These are phyloP conservation scores for Hemileia vastatrix DNA, from an alignment of 1,284 basidiomycete species.

Conservation along the genomic window DNA sequence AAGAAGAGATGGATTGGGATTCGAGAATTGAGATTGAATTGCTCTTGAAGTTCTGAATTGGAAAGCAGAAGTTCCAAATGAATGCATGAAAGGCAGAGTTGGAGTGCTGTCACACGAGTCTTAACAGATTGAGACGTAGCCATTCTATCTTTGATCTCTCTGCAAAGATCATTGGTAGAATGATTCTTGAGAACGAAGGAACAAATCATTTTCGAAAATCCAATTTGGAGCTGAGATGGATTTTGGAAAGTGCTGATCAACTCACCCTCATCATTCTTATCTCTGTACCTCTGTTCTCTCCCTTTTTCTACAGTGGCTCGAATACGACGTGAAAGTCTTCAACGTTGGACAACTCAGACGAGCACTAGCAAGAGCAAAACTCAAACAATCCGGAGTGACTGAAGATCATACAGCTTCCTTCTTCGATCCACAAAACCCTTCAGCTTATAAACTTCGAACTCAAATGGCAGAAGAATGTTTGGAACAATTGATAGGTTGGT, in stretches of 20 bases:
- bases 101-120: too few species aligned
- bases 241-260: conserved; percentile 16
- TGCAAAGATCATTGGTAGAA: not conserved
- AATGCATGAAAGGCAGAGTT: too few species aligned
- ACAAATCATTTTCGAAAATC: too few species aligned
- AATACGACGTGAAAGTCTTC: conserved; percentile 97
- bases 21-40: conserved; percentile 59
- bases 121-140: conserved; percentile 69
- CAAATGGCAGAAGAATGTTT: conserved; percentile 80
- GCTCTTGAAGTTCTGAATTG: too few species aligned
- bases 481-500: conserved; percentile 87
- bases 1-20: conserved; percentile 3
- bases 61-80: too few species aligned
- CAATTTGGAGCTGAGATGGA: too few species aligned
- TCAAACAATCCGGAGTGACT: conserved; percentile 58
- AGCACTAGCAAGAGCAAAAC: conserved; percentile 66
- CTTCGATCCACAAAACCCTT: conserved; percentile 76
- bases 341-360: conserved; percentile 93
- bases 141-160: conserved; percentile 48
- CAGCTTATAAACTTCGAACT: conserved; percentile 69
- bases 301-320: conserved; percentile 65
- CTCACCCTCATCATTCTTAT: too few species aligned
- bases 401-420: conserved; percentile 85
- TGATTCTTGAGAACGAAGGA: not conserved
- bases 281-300: too few species aligned